These are phyloP conservation scores for Apiospora koreana DNA, from an alignment of 2,329 filamentous ascomycete genomes.

Conservation along the genomic window DNA sequence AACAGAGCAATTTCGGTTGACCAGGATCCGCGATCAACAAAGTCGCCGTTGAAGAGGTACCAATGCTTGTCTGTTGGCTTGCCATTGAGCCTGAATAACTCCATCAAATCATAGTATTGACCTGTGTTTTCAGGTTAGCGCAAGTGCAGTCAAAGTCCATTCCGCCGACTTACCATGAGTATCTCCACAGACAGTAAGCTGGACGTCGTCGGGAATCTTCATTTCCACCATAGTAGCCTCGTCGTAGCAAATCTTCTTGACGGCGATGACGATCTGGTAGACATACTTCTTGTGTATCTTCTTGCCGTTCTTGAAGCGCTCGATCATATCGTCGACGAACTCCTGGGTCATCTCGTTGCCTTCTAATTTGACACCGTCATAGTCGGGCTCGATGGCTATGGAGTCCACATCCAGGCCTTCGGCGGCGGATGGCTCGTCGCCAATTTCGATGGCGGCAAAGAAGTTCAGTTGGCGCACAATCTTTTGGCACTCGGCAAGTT, in stretches of 20 bases:
- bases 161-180: constrained; percentile 73
- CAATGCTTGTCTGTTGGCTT: constrained; percentile 81
- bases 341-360: constrained; percentile 84
- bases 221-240: constrained; percentile 98
- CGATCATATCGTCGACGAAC: constrained; percentile 96
- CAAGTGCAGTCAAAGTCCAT: background rate
- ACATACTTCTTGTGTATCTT: constrained; percentile 95
- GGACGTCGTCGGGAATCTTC: constrained; percentile 73
- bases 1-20: constrained; percentile 94
- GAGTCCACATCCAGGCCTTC: constrained; percentile 86
- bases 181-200: constrained; percentile 93
- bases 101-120: constrained; percentile 96
- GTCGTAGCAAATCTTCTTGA: constrained; percentile 85
- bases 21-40: constrained; percentile 97
- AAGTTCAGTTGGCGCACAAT: constrained; percentile 91
- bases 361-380: constrained; percentile 80
- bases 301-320: constrained; percentile 94
- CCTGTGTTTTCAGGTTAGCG: constrained; percentile 48
- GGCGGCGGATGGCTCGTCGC: constrained; percentile 88
- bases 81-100: constrained; percentile 92
- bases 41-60: constrained; percentile 98
- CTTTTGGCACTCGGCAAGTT: constrained; percentile 91
- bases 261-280: constrained; percentile 90
- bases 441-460: constrained; percentile 90
- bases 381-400: constrained; percentile 78